Conservation (phyloP, 352 stramenopile genomes). For the Globisporangium canariense region DNA sequence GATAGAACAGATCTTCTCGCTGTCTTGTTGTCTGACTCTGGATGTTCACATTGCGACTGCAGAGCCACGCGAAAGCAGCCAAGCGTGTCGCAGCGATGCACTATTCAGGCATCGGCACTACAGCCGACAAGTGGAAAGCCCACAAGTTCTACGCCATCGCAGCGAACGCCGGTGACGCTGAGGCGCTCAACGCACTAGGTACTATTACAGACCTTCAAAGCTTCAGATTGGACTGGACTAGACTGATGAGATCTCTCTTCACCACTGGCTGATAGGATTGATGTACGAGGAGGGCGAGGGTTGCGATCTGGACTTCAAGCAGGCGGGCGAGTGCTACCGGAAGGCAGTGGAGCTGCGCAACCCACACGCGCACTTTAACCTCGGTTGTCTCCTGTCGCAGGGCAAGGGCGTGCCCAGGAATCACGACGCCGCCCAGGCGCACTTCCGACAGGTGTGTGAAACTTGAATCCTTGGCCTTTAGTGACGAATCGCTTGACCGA, state of each 20-base stretch:
- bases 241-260: neutral
- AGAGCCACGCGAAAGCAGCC: conserved; percentile 44
- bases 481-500: neutral
- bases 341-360: conserved; percentile 38
- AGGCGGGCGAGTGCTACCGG: conserved; percentile 54
- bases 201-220: neutral
- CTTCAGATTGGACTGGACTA: neutral
- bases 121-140: conserved; percentile 44
- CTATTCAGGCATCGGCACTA: conserved; percentile 56
- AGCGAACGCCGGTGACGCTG: conserved; percentile 40
- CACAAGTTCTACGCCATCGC: conserved; percentile 58
- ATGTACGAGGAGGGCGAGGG: conserved; percentile 82
- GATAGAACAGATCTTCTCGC: neutral
- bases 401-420: conserved; percentile 67
- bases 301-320: conserved; percentile 59
- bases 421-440: conserved; percentile 43
- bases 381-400: conserved; percentile 56
- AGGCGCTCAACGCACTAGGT: conserved; percentile 74
- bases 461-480: neutral
- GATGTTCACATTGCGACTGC: neutral
- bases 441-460: conserved; percentile 45
- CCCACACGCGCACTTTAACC: conserved; percentile 75
- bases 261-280: conserved; percentile 24
- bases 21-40: neutral
- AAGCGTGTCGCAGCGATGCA: conserved; percentile 57